These are phyloP conservation scores for Brassica cretica DNA, from an alignment of 345 rosid species.

Conservation along the genomic window DNA sequence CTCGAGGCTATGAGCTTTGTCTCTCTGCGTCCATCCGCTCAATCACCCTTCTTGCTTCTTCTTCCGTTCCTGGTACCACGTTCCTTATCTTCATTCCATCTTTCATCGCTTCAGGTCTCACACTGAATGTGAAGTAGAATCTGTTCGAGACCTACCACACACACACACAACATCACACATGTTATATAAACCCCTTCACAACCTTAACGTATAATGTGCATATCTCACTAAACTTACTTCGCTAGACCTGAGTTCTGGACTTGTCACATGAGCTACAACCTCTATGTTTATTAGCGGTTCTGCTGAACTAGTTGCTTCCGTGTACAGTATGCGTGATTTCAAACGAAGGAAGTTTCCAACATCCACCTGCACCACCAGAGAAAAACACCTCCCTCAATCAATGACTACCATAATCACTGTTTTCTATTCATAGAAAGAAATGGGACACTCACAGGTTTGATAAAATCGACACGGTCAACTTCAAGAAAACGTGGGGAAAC, in stretches of 20 bases:
- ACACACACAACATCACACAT: conserved; percentile 18
- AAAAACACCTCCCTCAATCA: neutral
- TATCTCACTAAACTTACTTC: conserved; percentile 49
- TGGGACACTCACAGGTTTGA: conserved; percentile 65
- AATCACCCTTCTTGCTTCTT: conserved; percentile 76
- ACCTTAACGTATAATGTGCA: neutral
- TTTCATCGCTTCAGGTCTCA: conserved; percentile 70
- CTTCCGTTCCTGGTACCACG: conserved; percentile 87
- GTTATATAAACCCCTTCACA: neutral
- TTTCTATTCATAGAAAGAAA: neutral
- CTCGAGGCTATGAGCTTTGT: conserved; percentile 33
- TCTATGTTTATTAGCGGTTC: conserved; percentile 67
- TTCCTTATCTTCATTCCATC: conserved; percentile 68
- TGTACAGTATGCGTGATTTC: conserved; percentile 77
- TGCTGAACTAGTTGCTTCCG: conserved; percentile 57
- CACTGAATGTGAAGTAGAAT: conserved; percentile 84
- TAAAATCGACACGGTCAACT: conserved; percentile 88
- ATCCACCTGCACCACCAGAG: conserved; percentile 57
- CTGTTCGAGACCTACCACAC: conserved; percentile 69
- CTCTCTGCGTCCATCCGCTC: conserved; percentile 81
- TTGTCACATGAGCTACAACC: conserved; percentile 82
- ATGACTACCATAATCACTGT: neutral
- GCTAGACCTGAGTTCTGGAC: conserved; percentile 70
- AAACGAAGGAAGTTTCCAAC: conserved; percentile 85
- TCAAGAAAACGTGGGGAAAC: conserved; percentile 71